These are phyloP conservation scores for Lasiodiplodia hormozganensis DNA, from an alignment of 2,329 filamentous ascomycete species.

Conservation along the genomic window DNA sequence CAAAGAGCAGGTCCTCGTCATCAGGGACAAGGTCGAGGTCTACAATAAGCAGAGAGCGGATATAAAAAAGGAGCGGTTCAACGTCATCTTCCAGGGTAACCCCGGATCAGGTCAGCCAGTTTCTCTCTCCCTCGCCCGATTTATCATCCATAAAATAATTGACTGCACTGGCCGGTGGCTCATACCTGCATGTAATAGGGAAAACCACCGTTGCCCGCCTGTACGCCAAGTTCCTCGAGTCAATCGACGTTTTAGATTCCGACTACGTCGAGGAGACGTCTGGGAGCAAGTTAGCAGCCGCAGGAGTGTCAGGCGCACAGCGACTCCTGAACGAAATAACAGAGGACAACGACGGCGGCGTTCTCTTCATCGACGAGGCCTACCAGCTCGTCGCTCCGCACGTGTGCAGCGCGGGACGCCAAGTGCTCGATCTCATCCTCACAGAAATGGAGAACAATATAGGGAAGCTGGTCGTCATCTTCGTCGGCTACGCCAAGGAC, in stretches of 20 bases:
- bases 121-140: no score
- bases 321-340: conserved; percentile 49
- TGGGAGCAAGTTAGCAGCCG: not conserved
- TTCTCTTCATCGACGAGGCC: conserved; percentile 79
- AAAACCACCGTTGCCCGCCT: conserved; percentile 79
- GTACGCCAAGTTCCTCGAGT: conserved; percentile 70
- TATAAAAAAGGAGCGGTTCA: conserved; percentile 65
- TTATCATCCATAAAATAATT: not conserved
- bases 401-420: conserved; percentile 55
- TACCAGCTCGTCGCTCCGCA: conserved; percentile 73
- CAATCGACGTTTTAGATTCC: conserved; percentile 57
- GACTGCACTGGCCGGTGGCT: not conserved
- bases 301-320: not conserved
- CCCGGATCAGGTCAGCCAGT: conserved; percentile 69
- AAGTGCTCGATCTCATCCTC: conserved; percentile 74
- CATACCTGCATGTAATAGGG: conserved; percentile 42
- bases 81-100: conserved; percentile 71
- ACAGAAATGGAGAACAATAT: conserved; percentile 74
- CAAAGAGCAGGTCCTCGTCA: conserved; percentile 67
- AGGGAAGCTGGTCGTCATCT: conserved; percentile 73
- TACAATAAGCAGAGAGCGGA: conserved; percentile 63
- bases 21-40: conserved; percentile 70
- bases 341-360: conserved; percentile 66
- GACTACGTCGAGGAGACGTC: not conserved
- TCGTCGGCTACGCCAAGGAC: conserved; percentile 75